phyloP scores from a whole-genome alignment of 257 asterid species.

The Fraxinus excelsior region DNA sequence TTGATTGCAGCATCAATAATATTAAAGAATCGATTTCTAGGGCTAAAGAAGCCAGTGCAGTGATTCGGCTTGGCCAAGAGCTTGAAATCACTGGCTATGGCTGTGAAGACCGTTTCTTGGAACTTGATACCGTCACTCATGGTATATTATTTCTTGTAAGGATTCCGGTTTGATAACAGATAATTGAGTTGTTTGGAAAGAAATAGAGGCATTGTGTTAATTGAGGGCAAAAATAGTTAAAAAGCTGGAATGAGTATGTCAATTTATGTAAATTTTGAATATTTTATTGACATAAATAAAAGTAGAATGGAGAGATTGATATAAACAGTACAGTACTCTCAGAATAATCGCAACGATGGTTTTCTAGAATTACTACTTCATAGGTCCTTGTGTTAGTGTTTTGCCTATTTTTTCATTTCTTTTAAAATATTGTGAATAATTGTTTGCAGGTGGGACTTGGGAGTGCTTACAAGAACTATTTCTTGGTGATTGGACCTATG shows the following conservation, averaged over 20 bases:
- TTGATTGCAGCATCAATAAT: constrained; percentile 79
- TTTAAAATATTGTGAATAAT: constrained; percentile 17
- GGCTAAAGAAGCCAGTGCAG: constrained; percentile 87
- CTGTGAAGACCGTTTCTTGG: constrained; percentile 92
- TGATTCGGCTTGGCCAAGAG: constrained; percentile 89
- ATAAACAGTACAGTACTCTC: background rate
- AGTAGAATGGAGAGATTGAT: background rate
- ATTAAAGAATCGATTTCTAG: constrained; percentile 74
- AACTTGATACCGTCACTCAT: constrained; percentile 46
- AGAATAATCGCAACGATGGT: too few species aligned
- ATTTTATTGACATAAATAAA: background rate
- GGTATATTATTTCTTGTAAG: background rate
- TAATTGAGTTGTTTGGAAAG: background rate
- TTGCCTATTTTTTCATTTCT: constrained; percentile 1
- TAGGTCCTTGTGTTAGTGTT: background rate
- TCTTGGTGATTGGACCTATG: constrained; percentile 91
- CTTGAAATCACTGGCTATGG: constrained; percentile 98
- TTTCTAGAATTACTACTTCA: background rate
- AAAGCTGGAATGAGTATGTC: background rate
- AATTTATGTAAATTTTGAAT: background rate
- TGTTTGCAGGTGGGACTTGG: constrained; percentile 79
- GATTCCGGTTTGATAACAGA: background rate
- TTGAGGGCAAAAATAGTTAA: background rate
- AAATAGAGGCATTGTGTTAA: background rate
- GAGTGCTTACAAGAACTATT: constrained; percentile 78